A percentile compares a stretch with the other conserved stretches of the same genome.
Evolutionary conservation across 371 early-diverging fungal genomes (phyloP).

Genomic region (Mortierella sp.): DNA sequence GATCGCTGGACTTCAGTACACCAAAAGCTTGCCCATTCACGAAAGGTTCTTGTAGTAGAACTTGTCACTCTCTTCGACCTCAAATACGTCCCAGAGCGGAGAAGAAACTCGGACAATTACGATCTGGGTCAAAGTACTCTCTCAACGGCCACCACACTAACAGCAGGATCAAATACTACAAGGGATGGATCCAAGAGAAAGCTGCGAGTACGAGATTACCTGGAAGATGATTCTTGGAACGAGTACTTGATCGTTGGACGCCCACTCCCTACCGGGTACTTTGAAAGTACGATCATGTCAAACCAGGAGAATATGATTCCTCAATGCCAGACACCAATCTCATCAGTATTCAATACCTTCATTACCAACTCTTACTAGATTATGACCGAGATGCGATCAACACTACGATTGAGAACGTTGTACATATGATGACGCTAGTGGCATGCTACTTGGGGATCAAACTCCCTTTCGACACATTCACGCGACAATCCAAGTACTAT

Average conservation of each 20-base stretch:
- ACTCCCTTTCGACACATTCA: conserved; percentile 73
- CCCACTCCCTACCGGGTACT: conserved; percentile 39
- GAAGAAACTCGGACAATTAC: conserved; percentile 21
- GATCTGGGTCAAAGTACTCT: conserved; percentile 36
- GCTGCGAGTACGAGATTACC: conserved; percentile 43
- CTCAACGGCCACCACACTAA: conserved; percentile 14
- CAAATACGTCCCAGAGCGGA: conserved; percentile 47
- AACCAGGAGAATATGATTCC: too few relatives aligned
- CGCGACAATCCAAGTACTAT: conserved; percentile 29
- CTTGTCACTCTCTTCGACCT: conserved; percentile 32
- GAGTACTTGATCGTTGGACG: conserved; percentile 51
- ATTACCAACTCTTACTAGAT: conserved; percentile 29
- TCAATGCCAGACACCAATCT: too few relatives aligned
- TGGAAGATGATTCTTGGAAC: conserved; percentile 53
- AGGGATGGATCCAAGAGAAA: conserved; percentile 28
- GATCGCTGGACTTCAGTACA: conserved; percentile 40
- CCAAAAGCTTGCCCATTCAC: conserved; percentile 53
- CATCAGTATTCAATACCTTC: conserved; percentile 48
- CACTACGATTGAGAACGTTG: conserved; percentile 81
- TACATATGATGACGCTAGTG: conserved; percentile 82
- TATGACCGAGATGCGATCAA: conserved; percentile 82
- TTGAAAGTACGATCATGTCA: conserved; percentile 23
- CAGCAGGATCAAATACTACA: conserved; percentile 7
- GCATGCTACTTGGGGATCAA: conserved; percentile 81
- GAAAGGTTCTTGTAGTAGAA: conserved; percentile 54